Conservation (phyloP, 2,329 filamentous ascomycete genomes). For the Talaromyces sp. region DNA sequence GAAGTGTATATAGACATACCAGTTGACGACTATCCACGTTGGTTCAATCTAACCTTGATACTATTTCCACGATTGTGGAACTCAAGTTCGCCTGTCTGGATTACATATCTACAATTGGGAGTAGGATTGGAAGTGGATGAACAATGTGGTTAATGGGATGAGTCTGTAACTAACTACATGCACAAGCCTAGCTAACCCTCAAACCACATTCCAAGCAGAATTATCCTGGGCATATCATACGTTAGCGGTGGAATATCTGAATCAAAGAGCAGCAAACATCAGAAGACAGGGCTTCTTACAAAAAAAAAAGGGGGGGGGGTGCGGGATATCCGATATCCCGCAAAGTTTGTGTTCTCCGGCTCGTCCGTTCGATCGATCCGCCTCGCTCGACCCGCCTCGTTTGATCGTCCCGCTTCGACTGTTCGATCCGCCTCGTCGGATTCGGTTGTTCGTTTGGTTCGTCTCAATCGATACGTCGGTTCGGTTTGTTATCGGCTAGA, state of each 20-base stretch:
- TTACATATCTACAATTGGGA: not conserved
- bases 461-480: not conserved
- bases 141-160: not conserved
- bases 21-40: no score
- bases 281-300: not conserved
- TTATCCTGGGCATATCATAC: not conserved
- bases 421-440: not conserved
- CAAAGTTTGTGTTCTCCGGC: not conserved
- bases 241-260: slow-evolving; percentile 14
- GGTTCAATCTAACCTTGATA: no score
- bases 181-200: not conserved
- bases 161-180: not conserved
- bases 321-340: slow-evolving; percentile 2
- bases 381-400: not conserved
- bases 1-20: not conserved
- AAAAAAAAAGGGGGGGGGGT: not conserved
- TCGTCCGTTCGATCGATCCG: not conserved
- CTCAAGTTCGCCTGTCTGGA: not conserved
- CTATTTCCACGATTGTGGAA: no score
- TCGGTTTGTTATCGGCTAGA: not conserved
- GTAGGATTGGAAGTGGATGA: not conserved
- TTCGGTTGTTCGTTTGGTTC: not conserved
- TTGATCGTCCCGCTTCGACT: not conserved
- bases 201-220: not conserved
- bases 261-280: not conserved